A percentile compares a stretch with the other conserved stretches of the same genome.
These are phyloP conservation scores for Suhomyces yuchorum DNA, from an alignment of 1,139 yeast species.

Conservation along the genomic window DNA sequence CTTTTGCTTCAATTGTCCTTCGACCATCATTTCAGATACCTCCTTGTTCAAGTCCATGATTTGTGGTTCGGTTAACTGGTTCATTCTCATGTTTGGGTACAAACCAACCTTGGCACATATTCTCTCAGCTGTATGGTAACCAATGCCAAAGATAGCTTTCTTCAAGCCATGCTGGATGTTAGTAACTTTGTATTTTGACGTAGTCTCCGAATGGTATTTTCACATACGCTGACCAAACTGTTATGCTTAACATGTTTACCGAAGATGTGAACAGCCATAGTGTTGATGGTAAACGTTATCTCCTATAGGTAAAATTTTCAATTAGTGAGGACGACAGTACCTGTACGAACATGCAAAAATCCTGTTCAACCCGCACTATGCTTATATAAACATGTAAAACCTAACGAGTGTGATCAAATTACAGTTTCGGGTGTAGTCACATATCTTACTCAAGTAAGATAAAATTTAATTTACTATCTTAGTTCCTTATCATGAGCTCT, in stretches of 20 bases:
- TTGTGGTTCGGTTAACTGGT: conserved; percentile 86
- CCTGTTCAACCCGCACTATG: not conserved
- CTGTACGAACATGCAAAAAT: not conserved
- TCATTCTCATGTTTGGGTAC: conserved; percentile 93
- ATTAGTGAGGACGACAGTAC: conserved; percentile 1
- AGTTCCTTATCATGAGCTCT: conserved; percentile 4
- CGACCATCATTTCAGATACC: conserved; percentile 78
- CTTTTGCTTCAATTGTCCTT: conserved; percentile 79
- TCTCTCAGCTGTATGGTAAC: conserved; percentile 68
- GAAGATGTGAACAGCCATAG: conserved; percentile 74
- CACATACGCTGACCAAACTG: conserved; percentile 45
- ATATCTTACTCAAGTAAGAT: not conserved
- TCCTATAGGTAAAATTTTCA: conserved; percentile 4
- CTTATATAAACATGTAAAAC: not conserved
- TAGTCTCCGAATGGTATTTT: conserved; percentile 16
- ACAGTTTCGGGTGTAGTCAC: not conserved
- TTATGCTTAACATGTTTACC: conserved; percentile 69
- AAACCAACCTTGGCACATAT: conserved; percentile 88
- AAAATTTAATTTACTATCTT: not conserved
- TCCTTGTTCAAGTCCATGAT: conserved; percentile 86
- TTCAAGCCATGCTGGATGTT: conserved; percentile 56
- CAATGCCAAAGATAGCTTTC: conserved; percentile 83
- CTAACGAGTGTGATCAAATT: too few species aligned
- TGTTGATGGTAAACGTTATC: not conserved
- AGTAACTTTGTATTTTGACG: conserved; percentile 7